Evolutionary conservation across 495 filamentous ascomycete species (phyloP).

Genomic region (Articulospora tetracladia): DNA sequence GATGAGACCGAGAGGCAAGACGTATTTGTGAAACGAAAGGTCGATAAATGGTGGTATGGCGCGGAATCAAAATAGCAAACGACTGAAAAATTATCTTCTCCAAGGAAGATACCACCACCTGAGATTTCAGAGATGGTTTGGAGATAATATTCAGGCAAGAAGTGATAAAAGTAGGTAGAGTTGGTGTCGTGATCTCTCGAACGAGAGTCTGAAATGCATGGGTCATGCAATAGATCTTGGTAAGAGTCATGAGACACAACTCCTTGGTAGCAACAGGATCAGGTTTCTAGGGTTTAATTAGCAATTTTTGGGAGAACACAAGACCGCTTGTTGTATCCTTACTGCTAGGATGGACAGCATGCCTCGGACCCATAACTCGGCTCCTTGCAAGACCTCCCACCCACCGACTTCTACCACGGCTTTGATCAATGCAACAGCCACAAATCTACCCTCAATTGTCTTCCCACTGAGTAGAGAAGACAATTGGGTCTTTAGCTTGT

Average conservation of each 20-base stretch:
- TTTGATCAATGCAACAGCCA: conserved; percentile 73
- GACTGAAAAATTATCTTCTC: conserved; percentile 59
- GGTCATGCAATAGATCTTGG: conserved; percentile 76
- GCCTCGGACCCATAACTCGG: conserved; percentile 67
- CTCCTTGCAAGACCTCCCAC: conserved; percentile 68
- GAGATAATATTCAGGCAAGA: conserved; percentile 65
- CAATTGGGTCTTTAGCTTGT: conserved; percentile 76
- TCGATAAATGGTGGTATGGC: conserved; percentile 75
- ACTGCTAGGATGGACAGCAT: conserved; percentile 69
- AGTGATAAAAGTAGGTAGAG: conserved; percentile 67
- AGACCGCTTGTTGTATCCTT: conserved; percentile 16
- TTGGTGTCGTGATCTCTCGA: conserved; percentile 85
- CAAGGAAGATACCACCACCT: conserved; percentile 37
- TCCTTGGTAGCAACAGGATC: conserved; percentile 70
- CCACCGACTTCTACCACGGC: conserved; percentile 75
- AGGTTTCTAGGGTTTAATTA: conserved; percentile 50
- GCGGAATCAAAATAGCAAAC: conserved; percentile 64
- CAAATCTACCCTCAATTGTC: conserved; percentile 66
- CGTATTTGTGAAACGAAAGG: conserved; percentile 67
- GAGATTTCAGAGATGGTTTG: conserved; percentile 30
- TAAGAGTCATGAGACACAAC: conserved; percentile 69
- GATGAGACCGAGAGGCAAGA: conserved; percentile 47
- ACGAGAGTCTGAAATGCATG: conserved; percentile 77
- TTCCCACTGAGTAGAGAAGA: conserved; percentile 71
- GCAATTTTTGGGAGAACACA: background rate